Conservation (phyloP, 805 yeast genomes). For the Metschnikowia koreensis region DNA sequence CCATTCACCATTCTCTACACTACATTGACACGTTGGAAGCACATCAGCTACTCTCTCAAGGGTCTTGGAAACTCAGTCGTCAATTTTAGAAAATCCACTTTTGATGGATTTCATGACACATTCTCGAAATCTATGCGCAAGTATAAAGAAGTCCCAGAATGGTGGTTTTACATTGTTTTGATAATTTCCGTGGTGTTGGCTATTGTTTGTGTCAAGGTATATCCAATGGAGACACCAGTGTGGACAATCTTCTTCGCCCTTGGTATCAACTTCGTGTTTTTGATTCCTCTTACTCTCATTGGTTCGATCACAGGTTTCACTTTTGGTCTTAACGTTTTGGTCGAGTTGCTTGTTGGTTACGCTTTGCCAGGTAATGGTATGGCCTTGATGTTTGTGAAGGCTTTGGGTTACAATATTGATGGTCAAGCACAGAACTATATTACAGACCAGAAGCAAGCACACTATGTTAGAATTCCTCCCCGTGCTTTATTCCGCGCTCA, state of each 20-base stretch:
- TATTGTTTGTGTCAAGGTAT: conserved; percentile 27
- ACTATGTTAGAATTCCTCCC: conserved; percentile 64
- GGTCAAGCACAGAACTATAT: conserved; percentile 56
- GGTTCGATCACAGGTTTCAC: conserved; percentile 30
- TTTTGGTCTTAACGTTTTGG: conserved; percentile 36
- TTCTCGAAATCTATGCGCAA: conserved; percentile 31
- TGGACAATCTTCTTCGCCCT: conserved; percentile 23
- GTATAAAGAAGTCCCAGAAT: conserved; percentile 36
- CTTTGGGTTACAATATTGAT: conserved; percentile 56
- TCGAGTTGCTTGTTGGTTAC: conserved; percentile 37
- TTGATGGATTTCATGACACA: conserved; percentile 34
- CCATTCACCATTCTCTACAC: conserved; percentile 27
- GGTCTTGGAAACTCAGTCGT: conserved; percentile 17
- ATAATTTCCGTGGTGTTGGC: conserved; percentile 29
- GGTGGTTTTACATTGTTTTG: conserved; percentile 26
- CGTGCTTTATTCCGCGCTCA: conserved; percentile 50
- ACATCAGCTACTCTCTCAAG: conserved; percentile 14
- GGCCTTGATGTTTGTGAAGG: conserved; percentile 50
- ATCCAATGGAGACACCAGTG: conserved; percentile 28
- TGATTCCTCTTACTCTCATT: conserved; percentile 21
- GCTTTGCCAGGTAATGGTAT: conserved; percentile 37
- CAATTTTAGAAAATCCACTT: conserved; percentile 24
- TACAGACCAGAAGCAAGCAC: conserved; percentile 60
- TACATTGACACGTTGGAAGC: conserved; percentile 13
- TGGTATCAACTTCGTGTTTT: conserved; percentile 22